A percentile compares a stretch with the other conserved stretches of the same genome.
Conservation (phyloP, 108 stramenopile genomes). For the Fragilaria crotonensis region DNA sequence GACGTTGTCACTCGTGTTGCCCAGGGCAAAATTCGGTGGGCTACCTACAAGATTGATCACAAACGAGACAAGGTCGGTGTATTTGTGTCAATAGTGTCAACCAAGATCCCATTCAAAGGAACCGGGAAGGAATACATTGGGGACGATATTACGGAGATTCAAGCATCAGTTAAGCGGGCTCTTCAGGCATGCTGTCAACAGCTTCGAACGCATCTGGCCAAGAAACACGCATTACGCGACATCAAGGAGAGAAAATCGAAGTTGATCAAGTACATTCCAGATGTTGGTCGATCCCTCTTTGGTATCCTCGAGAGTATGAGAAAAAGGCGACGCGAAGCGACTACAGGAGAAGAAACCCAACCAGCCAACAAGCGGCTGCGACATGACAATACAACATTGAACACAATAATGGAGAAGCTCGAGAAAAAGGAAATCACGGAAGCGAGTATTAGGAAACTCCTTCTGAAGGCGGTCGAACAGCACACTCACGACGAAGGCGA, state of each 20-base stretch:
- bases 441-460: slow-evolving; percentile 27
- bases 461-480: slow-evolving; percentile 53
- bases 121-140: slow-evolving; percentile 96
- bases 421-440: slow-evolving; percentile 41
- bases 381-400: slow-evolving; percentile 1
- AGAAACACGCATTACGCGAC: slow-evolving; percentile 69
- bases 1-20: slow-evolving; percentile 93
- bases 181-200: slow-evolving; percentile 77
- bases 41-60: slow-evolving; percentile 91
- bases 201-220: slow-evolving; percentile 55
- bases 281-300: slow-evolving; percentile 63
- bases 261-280: slow-evolving; percentile 76
- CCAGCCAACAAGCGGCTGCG: slow-evolving; percentile 17
- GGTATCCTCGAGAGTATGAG: slow-evolving; percentile 66
- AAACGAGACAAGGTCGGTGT: slow-evolving; percentile 91
- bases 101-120: slow-evolving; percentile 97
- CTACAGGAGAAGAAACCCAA: background rate
- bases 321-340: slow-evolving; percentile 47
- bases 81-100: slow-evolving; percentile 93
- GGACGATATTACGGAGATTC: slow-evolving; percentile 78
- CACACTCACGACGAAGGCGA: slow-evolving; percentile 37
- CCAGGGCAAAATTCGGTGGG: slow-evolving; percentile 84
- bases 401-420: slow-evolving; percentile 34
- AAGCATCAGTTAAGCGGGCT: slow-evolving; percentile 67
- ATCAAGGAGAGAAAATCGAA: slow-evolving; percentile 70